Evolutionary conservation across 306 rosid genomes (phyloP), one percentile per base, ranked within the genome.

Genomic region (Acacia confusa): DNA sequence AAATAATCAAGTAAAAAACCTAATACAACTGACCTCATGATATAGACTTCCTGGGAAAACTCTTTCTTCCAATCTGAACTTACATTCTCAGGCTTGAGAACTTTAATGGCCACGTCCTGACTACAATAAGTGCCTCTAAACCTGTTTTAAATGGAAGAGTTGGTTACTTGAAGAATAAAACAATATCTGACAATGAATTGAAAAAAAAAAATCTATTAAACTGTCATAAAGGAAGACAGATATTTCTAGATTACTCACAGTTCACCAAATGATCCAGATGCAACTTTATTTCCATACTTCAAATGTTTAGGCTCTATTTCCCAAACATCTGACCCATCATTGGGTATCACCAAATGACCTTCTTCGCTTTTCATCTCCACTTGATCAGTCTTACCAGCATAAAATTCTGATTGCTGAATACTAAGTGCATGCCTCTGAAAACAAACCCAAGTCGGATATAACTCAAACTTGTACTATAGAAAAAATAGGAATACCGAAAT

Each of bases 81-180:
- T 71, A 96, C 84, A 36, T 92, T 84, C 87, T 94, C 99, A 57
- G 97, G 81, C 92, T 94, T 96, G 82, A 96, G 97, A 78, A 94
- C 80, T 90, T 96, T 96, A 63, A 96, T 96, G 82, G 98, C 99
- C 69, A 94, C 97, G 85, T 96, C 99, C 86, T 96, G 99, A 77
- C 94, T 91, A 84, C 96, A 94, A 76, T 93, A 96, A 57, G 89
- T 89, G 78, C 99, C 99, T 90, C 90, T 94, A 82, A 88, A 94
- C 84, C 99, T 96, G 86, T 82, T 82, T 79, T 15, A 16, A 71
- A 24, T 44, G 66, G 74, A 45, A 85, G 41, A 32, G 73, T 28
- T 32, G 61, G 78, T 86, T 45, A 84, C 43, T 58, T 58, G 75
- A 65, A 81, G 38, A 66, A 32, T 30, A 41, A 45, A 69, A 70